A percentile compares a stretch with the other conserved stretches of the same genome.
Evolutionary conservation across 257 asterid species (phyloP).

Genomic region (Jacaranda copaia): DNA sequence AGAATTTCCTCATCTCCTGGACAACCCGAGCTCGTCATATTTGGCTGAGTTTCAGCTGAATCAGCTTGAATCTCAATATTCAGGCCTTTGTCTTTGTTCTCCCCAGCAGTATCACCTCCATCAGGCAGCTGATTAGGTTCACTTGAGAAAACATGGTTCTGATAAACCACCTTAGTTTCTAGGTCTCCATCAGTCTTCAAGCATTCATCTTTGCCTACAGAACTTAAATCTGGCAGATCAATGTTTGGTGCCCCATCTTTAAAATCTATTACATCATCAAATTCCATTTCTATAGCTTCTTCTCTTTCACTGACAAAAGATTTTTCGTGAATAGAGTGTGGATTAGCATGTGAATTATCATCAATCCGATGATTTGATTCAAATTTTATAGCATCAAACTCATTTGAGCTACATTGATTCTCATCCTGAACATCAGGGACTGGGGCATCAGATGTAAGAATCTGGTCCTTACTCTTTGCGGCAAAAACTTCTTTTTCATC

Average conservation of each 20-base stretch:
- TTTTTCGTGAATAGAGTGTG: constrained; percentile 40
- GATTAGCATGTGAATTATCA: constrained; percentile 36
- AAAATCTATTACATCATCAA: constrained; percentile 51
- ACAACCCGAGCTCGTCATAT: constrained; percentile 25
- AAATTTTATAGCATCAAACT: constrained; percentile 31
- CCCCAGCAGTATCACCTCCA: constrained; percentile 39
- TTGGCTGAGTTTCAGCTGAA: constrained; percentile 26
- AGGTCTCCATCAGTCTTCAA: constrained; percentile 35
- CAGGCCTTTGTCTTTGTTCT: constrained; percentile 28
- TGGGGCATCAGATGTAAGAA: constrained; percentile 39
- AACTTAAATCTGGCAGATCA: constrained; percentile 38
- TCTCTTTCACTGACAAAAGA: constrained; percentile 43
- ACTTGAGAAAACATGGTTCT: constrained; percentile 31
- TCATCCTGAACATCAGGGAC: constrained; percentile 37
- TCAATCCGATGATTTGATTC: constrained; percentile 30
- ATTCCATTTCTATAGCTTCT: constrained; percentile 52
- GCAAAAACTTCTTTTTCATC: constrained; percentile 36
- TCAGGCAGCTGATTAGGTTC: constrained; percentile 36
- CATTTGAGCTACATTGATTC: constrained; percentile 32
- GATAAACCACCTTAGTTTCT: constrained; percentile 35
- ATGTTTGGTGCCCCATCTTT: constrained; percentile 36
- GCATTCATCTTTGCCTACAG: constrained; percentile 39
- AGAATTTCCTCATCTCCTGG: constrained; percentile 37
- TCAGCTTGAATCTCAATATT: constrained; percentile 35
- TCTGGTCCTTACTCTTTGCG: constrained; percentile 36